These are phyloP conservation scores for Penicillium antarcticum DNA, from an alignment of 495 filamentous ascomycete species.

Conservation along the genomic window DNA sequence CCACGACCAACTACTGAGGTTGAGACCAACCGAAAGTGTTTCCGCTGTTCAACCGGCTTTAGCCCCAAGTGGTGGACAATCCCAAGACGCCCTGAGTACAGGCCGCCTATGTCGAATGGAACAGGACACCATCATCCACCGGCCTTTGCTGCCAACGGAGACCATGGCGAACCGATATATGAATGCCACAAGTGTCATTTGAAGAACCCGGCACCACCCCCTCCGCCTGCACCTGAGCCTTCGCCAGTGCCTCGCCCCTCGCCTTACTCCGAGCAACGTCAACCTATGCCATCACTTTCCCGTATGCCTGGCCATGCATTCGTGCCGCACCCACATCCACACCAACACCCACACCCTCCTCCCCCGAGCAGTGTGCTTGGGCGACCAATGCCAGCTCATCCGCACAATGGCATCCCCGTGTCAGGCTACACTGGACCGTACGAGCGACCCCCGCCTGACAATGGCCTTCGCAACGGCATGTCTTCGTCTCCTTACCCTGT, in stretches of 20 bases:
- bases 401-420: conserved; percentile 18
- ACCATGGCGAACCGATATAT: conserved; percentile 22
- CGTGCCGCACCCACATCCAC: conserved; percentile 28
- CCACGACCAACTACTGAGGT: conserved; percentile 11
- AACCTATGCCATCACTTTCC: conserved; percentile 30
- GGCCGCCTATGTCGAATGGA: conserved; percentile 33
- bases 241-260: conserved; percentile 36
- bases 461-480: conserved; percentile 36
- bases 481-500: conserved; percentile 28
- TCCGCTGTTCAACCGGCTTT: conserved; percentile 35
- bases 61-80: conserved; percentile 46
- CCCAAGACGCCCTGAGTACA: conserved; percentile 23
- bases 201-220: conserved; percentile 28
- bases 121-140: conserved; percentile 21
- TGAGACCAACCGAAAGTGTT: conserved; percentile 31
- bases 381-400: conserved; percentile 28
- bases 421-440: conserved; percentile 26
- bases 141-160: conserved; percentile 31
- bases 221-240: conserved; percentile 25
- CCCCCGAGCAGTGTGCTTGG: conserved; percentile 26
- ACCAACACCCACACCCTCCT: conserved; percentile 2
- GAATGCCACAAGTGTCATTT: conserved; percentile 55
- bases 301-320: conserved; percentile 29
- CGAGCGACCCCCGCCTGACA: conserved; percentile 28
- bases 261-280: conserved; percentile 31